These are phyloP conservation scores for Hypoxylon fragiforme DNA, from an alignment of 495 filamentous ascomycete genomes.

Conservation along the genomic window DNA sequence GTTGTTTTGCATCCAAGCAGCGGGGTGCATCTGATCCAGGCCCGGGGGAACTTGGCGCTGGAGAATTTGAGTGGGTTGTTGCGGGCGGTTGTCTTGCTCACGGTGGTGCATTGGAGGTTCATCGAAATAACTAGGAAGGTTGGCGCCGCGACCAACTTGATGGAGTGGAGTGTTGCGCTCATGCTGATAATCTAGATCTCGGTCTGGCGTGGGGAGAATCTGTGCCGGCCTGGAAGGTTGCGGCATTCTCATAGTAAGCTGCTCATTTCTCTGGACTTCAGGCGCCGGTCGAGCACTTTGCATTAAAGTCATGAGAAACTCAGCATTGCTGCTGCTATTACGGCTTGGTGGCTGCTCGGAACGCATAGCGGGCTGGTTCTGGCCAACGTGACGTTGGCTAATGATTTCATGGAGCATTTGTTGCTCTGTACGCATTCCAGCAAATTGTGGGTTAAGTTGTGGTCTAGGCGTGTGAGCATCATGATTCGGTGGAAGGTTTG, in stretches of 20 bases:
- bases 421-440: slow-evolving; percentile 51
- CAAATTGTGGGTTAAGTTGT: slow-evolving; percentile 42
- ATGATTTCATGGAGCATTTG: slow-evolving; percentile 56
- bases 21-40: slow-evolving; percentile 52
- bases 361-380: slow-evolving; percentile 37
- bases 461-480: slow-evolving; percentile 51
- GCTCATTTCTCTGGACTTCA: slow-evolving; percentile 49
- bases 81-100: slow-evolving; percentile 45
- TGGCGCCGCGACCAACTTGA: slow-evolving; percentile 32
- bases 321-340: slow-evolving; percentile 53
- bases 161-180: slow-evolving; percentile 38
- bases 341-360: slow-evolving; percentile 42
- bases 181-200: slow-evolving; percentile 47
- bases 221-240: slow-evolving; percentile 42
- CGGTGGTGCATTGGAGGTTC: slow-evolving; percentile 45
- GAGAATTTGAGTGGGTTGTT: slow-evolving; percentile 58
- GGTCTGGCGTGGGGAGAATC: slow-evolving; percentile 44
- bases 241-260: slow-evolving; percentile 42
- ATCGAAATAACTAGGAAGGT: slow-evolving; percentile 47
- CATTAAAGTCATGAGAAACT: slow-evolving; percentile 61
- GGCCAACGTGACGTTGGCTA: slow-evolving; percentile 52
- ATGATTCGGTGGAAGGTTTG: slow-evolving; percentile 43
- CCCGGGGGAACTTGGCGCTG: slow-evolving; percentile 57
- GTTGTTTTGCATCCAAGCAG: slow-evolving; percentile 44
- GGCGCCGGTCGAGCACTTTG: slow-evolving; percentile 48